A percentile compares a stretch with the other conserved stretches of the same genome.
Conservation (phyloP, 257 asterid species). For the Voacanga thouarsii region DNA sequence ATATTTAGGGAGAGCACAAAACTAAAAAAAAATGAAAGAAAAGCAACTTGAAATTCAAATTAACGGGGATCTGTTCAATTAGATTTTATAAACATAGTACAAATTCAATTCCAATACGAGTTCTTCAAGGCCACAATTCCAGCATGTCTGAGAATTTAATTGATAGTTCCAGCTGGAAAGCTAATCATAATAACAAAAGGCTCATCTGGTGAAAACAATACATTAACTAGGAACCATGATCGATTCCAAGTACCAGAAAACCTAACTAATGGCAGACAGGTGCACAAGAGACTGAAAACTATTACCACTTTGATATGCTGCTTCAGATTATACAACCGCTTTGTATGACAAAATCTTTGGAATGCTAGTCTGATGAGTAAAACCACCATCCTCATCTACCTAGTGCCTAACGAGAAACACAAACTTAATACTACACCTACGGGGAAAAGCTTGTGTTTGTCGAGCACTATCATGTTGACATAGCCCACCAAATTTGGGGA, state of each 20-base stretch:
- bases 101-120: not conserved
- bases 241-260: not conserved
- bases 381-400: conserved; percentile 13
- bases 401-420: conserved; percentile 1
- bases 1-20: too few relatives aligned
- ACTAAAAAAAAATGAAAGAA: too few relatives aligned
- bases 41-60: not conserved
- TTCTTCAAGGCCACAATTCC: not conserved
- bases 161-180: not conserved
- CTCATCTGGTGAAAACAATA: not conserved
- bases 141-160: not conserved
- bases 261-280: not conserved
- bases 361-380: conserved; percentile 5
- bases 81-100: not conserved
- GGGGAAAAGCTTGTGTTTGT: conserved; percentile 10
- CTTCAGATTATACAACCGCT: conserved; percentile 2
- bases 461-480: not conserved
- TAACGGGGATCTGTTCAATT: too few relatives aligned
- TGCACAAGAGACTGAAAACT: not conserved
- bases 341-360: conserved; percentile 16
- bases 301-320: conserved; percentile 3
- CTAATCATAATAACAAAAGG: not conserved
- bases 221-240: not conserved
- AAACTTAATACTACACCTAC: conserved; percentile 6
- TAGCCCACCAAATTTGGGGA: not conserved